Conservation (phyloP, 1,139 yeast genomes). For the Saccharomyces hybrid region DNA sequence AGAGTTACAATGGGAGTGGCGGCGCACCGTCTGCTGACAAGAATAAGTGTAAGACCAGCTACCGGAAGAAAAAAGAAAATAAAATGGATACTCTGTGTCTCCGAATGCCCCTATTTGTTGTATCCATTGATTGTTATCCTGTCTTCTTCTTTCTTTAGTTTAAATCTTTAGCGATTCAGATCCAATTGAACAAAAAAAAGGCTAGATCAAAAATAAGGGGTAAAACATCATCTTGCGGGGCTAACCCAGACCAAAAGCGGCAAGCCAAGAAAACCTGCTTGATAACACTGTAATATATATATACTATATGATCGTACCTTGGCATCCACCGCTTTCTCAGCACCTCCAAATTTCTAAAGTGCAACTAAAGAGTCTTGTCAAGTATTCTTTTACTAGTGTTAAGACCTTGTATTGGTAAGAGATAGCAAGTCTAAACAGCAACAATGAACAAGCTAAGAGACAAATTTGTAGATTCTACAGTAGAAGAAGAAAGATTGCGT, state of each 20-base stretch:
- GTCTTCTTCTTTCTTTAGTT: neutral
- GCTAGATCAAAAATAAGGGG: neutral
- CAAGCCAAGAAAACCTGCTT: neutral
- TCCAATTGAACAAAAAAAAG: neutral
- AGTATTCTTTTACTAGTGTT: neutral
- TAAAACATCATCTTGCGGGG: neutral
- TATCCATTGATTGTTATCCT: neutral
- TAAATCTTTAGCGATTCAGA: neutral
- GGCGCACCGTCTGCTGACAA: neutral
- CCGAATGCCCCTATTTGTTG: neutral
- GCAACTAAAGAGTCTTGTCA: neutral
- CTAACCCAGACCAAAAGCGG: neutral
- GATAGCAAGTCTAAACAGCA: neutral
- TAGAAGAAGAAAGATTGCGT: conserved; percentile 62
- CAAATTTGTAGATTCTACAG: conserved; percentile 35
- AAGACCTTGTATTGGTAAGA: neutral
- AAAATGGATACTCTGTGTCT: neutral
- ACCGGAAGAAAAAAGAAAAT: neutral
- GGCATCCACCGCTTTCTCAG: neutral
- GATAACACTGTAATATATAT: neutral
- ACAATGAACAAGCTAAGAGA: conserved; percentile 17
- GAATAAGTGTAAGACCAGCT: neutral
- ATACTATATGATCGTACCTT: neutral
- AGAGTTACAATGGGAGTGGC: neutral
- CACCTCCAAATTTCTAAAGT: neutral